Evolutionary conservation across 768 basidiomycete genomes (phyloP), one percentile per base, ranked within the genome.

Genomic region (Russula sp.): DNA sequence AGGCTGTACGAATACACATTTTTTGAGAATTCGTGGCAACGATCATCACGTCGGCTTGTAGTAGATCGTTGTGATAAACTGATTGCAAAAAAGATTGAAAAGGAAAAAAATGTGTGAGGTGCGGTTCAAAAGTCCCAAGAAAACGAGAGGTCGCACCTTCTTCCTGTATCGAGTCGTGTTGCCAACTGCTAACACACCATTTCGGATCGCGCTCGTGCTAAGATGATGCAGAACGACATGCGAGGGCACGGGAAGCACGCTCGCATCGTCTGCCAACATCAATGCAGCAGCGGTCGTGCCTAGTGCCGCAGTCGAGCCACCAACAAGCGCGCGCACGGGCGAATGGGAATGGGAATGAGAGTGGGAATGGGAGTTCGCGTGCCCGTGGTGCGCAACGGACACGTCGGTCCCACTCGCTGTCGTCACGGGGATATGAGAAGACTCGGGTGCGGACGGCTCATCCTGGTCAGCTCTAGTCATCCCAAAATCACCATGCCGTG

Each of bases 141-240:
- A n/a, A 20, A 48, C 6, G 50, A 51, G n/a, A n/a, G 27, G 32
- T 8, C 78, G 18, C 70, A 92, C 92, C 87, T 96, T 98, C 78
- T 89, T 84, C 75, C 86, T 79, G 77, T 97, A 98, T 71, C 95
- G 78, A 55, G 88, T 94, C 61, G 95, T 98, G 63, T 85, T 92
- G 32, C 87, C 94, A 6, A 98, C 94, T 44, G 94, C 94, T 54
- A 98, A 75, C 51, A 96, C 92, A 7, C 93, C 94, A 73, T 94
- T 94, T 74, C 86, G 81, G 65, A 98, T 98, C 56, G 95, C 94
- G 70, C 93, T 96, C 65, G 95, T 97, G 65, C 91, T 91, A 69
- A 98, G 75, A 74, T 98, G 95, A 69, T 97, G 94, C 66, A 98
- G 77, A 27, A 98, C 93, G 42, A 93, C 92, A 76, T 98, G 95